Percentiles rank a stretch among this genome's conserved stretches.
Conservation (phyloP, 352 stramenopile genomes). For the Globisporangium viniferum region DNA sequence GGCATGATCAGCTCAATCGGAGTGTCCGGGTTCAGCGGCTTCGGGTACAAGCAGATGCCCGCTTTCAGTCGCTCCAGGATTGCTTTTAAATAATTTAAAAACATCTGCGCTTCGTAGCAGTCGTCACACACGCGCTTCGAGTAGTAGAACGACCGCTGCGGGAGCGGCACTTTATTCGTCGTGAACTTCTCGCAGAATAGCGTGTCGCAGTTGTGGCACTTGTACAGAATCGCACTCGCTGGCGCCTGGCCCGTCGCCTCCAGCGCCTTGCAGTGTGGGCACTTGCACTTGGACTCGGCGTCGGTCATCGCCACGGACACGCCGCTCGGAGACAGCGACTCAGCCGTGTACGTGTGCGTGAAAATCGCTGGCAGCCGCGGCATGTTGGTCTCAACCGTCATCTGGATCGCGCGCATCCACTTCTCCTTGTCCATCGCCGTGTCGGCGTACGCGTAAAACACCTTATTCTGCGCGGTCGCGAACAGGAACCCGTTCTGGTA, state of each 20-base stretch:
- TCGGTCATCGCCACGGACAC: slow-evolving; percentile 46
- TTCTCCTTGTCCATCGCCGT: slow-evolving; percentile 89
- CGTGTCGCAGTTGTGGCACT: slow-evolving; percentile 78
- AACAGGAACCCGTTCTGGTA: slow-evolving; percentile 89
- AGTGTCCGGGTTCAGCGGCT: slow-evolving; percentile 77
- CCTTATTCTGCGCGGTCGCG: slow-evolving; percentile 84
- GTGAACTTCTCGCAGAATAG: slow-evolving; percentile 84
- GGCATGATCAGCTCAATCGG: slow-evolving; percentile 87
- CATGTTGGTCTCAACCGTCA: slow-evolving; percentile 79
- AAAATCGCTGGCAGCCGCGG: slow-evolving; percentile 49
- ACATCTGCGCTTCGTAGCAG: slow-evolving; percentile 82
- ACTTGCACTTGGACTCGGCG: slow-evolving; percentile 64
- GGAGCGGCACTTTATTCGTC: slow-evolving; percentile 71
- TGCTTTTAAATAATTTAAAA: slow-evolving; percentile 82
- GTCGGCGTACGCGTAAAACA: slow-evolving; percentile 88
- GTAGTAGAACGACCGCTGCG: slow-evolving; percentile 79
- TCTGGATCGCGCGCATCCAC: slow-evolving; percentile 88
- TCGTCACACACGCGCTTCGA: slow-evolving; percentile 84
- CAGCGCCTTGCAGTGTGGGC: slow-evolving; percentile 52
- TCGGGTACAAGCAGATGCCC: slow-evolving; percentile 83
- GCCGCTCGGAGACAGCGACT: slow-evolving; percentile 56
- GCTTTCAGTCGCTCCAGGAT: slow-evolving; percentile 85
- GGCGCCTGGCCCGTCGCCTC: slow-evolving; percentile 28
- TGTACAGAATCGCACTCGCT: slow-evolving; percentile 58
- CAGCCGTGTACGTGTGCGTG: slow-evolving; percentile 38